Evolutionary conservation across 2,329 filamentous ascomycete species (phyloP).

Genomic region (Nannizzia gypsea): DNA sequence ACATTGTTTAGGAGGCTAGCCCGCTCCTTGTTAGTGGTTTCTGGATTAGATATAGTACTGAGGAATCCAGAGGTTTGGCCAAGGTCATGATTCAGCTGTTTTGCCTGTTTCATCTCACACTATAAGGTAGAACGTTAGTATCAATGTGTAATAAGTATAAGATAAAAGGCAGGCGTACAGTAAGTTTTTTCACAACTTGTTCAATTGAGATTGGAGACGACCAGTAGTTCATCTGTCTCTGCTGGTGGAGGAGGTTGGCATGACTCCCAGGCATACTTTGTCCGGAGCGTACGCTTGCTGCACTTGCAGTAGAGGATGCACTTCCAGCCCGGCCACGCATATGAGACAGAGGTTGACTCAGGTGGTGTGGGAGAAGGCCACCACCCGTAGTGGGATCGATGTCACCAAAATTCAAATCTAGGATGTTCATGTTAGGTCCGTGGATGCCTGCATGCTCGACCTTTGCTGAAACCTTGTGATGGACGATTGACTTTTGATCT

Average conservation of each 20-base stretch:
- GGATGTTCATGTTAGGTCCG: slow-evolving; percentile 51
- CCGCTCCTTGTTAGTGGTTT: slow-evolving; percentile 44
- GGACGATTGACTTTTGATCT: slow-evolving; percentile 95
- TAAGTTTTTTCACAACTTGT: slow-evolving; percentile 78
- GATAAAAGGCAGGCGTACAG: slow-evolving; percentile 40
- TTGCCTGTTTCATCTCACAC: slow-evolving; percentile 83
- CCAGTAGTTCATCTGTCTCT: slow-evolving; percentile 70
- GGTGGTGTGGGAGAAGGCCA: slow-evolving; percentile 57
- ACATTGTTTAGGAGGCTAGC: neutral
- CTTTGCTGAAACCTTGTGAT: slow-evolving; percentile 95
- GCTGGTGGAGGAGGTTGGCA: slow-evolving; percentile 52
- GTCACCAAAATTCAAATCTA: slow-evolving; percentile 87
- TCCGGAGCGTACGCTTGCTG: slow-evolving; percentile 46
- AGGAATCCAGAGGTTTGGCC: slow-evolving; percentile 72
- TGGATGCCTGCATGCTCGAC: slow-evolving; percentile 89
- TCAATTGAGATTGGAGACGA: slow-evolving; percentile 84
- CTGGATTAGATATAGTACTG: slow-evolving; percentile 61
- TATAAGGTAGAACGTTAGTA: slow-evolving; percentile 29
- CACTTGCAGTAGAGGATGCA: slow-evolving; percentile 54
- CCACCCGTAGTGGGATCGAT: slow-evolving; percentile 66
- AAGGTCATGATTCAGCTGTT: slow-evolving; percentile 77
- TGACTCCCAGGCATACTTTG: slow-evolving; percentile 46
- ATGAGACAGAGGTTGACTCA: slow-evolving; percentile 52
- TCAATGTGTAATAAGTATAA: neutral
- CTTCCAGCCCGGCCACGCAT: slow-evolving; percentile 59